Base-by-base conservation (phyloP, 2,329 filamentous ascomycete species). In the Aaosphaeria arxii region DNA sequence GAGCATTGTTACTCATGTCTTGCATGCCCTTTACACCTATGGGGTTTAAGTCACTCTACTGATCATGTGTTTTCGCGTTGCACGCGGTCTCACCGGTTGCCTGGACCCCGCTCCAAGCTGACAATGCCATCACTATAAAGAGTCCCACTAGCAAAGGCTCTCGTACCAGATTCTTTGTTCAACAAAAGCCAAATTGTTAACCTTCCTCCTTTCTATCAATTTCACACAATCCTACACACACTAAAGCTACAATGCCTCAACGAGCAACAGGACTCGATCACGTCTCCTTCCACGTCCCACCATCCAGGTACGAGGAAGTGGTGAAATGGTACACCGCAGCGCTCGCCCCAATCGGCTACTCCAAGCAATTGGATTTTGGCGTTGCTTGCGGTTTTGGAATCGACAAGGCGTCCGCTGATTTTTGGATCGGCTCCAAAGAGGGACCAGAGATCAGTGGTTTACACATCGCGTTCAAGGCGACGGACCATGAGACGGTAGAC, bases 321-420 rank as follows among this genome's bases (percentile, higher is more conserved):
- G 50, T 58, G 9, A 45, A 46, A 11, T 66, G 51, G 49, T 65
- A 65, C 43, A 44, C 52, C 32, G 45, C 51, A 3, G 61, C 56
- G n/a, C 61, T 66, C 11, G 56, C 56, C 17, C 59, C 62, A 7
- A 51, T 66, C 13, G 57, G 59, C 13, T 63, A 61, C 52, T 44
- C 47, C 36, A 59, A 62, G 33, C 54, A 58, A 38, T 53, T 52
- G 28, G 59, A 63, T 7, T 9, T 36, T 4, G 33, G 33, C n/a
- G 33, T 36, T 2, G 33, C n/a, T n/a, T 9, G 7, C n/a, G 33
- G 33, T 9, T 36, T 36, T 36, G 33, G 33, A 3, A 4, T n/a
- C n/a, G 7, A 9, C 3, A 36, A 36, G 33, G 9, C 7, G 9
- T 9, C 7, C 9, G 7, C 33, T 4, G 33, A 36, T 4, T 36